Evolutionary conservation across 345 rosid species (phyloP).

Genomic region (Syzygium jambos): DNA sequence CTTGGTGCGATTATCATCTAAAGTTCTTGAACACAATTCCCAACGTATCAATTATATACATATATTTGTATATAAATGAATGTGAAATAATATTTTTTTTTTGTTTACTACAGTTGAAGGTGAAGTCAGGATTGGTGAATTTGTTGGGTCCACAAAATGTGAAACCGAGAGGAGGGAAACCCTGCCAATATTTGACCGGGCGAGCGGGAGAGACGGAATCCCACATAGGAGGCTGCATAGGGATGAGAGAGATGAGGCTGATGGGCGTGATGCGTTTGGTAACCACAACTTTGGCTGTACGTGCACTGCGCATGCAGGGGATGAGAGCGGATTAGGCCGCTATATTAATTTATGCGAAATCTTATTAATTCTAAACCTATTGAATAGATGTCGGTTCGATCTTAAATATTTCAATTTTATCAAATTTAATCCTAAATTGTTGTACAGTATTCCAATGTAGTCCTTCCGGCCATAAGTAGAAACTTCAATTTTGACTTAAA

Average conservation of each 20-base stretch:
- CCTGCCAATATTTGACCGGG: background rate
- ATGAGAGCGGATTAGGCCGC: background rate
- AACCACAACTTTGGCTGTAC: background rate
- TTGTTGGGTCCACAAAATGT: background rate
- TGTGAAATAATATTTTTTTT: background rate
- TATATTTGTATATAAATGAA: background rate
- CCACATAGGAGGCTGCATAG: background rate
- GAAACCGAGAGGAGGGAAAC: background rate
- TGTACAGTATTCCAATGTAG: background rate
- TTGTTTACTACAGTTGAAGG: background rate
- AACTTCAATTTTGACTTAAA: background rate
- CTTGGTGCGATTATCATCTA: background rate
- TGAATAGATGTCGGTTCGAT: too few species aligned
- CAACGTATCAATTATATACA: background rate
- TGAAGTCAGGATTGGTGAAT: background rate
- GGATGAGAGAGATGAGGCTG: background rate
- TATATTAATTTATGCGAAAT: too few species aligned
- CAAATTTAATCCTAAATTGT: accelerated
- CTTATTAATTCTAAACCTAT: too few species aligned
- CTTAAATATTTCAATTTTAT: background rate
- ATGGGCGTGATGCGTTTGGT: background rate
- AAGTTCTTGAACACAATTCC: background rate
- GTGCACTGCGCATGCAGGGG: background rate
- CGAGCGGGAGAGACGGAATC: background rate
- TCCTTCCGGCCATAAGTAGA: background rate